Evolutionary conservation across 2,329 filamentous ascomycete species (phyloP).

Genomic region (Alternaria novae-zelandiae): DNA sequence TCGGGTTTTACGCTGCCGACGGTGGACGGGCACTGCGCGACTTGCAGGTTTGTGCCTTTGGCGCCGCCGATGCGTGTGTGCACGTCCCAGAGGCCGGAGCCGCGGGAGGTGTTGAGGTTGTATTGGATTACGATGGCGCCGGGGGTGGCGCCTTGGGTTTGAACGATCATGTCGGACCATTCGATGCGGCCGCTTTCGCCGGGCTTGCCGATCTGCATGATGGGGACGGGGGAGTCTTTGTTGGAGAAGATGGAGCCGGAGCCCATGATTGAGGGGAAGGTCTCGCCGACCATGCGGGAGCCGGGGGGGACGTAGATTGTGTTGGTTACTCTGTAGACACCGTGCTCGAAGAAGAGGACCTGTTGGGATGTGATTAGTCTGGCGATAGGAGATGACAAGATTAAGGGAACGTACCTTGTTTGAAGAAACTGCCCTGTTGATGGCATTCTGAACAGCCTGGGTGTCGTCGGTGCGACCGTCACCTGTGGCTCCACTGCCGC

Average conservation of each 20-base stretch:
- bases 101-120: constrained; percentile 62
- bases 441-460: constrained; percentile 74
- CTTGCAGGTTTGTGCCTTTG: constrained; percentile 79
- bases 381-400: background rate
- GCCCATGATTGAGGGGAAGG: constrained; percentile 85
- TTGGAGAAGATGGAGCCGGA: constrained; percentile 61
- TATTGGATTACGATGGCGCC: constrained; percentile 77
- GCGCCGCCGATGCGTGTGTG: constrained; percentile 86
- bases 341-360: constrained; percentile 65
- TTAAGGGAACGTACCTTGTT: constrained; percentile 43
- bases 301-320: constrained; percentile 68
- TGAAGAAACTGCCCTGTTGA: constrained; percentile 67
- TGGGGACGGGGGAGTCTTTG: constrained; percentile 65
- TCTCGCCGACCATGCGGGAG: constrained; percentile 82
- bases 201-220: constrained; percentile 69
- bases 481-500: constrained; percentile 68
- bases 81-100: constrained; percentile 81
- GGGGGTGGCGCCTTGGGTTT: constrained; percentile 70
- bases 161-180: constrained; percentile 75
- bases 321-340: constrained; percentile 63
- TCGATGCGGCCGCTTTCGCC: constrained; percentile 73
- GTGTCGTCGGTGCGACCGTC: constrained; percentile 86
- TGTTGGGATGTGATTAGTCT: background rate
- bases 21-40: constrained; percentile 76
- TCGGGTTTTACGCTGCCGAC: constrained; percentile 56